These are phyloP conservation scores for Alternaria brassicae DNA, from an alignment of 2,329 filamentous ascomycete species.

Conservation along the genomic window DNA sequence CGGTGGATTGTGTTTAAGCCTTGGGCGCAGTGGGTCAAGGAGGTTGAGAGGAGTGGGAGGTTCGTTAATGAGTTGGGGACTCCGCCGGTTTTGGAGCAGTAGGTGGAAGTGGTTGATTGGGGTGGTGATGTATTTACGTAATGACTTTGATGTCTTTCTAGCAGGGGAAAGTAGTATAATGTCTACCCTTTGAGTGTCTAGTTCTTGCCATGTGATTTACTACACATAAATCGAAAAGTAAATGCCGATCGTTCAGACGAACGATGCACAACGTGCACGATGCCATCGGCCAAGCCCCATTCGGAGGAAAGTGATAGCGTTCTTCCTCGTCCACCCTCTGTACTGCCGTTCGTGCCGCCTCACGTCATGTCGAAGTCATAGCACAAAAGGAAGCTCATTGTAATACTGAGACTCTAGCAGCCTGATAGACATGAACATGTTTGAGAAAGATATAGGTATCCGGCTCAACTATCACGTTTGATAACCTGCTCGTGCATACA, in stretches of 20 bases:
- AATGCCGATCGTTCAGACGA: neutral
- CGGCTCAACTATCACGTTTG: neutral
- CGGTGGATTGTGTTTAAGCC: slow-evolving; percentile 43
- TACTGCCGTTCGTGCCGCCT: neutral
- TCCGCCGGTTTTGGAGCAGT: slow-evolving; percentile 4
- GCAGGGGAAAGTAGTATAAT: neutral
- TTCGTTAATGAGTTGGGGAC: slow-evolving; percentile 45
- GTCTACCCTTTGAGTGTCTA: too few species aligned
- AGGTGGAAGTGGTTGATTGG: neutral
- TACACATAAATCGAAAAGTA: too few species aligned
- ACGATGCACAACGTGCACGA: neutral
- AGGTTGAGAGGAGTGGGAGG: slow-evolving; percentile 41
- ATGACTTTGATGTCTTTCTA: neutral
- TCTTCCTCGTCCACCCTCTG: neutral
- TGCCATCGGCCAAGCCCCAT: neutral
- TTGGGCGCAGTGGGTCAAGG: slow-evolving; percentile 51
- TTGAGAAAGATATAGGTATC: neutral
- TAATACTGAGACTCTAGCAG: neutral
- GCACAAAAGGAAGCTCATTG: slow-evolving; percentile 6
- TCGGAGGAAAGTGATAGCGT: neutral
- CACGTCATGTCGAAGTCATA: neutral
- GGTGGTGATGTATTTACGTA: too few species aligned
- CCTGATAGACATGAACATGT: neutral
- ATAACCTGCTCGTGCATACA: slow-evolving; percentile 6
- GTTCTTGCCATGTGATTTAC: too few species aligned